Base-by-base conservation (phyloP, 805 yeast genomes). In the Candida yuanshanica region DNA sequence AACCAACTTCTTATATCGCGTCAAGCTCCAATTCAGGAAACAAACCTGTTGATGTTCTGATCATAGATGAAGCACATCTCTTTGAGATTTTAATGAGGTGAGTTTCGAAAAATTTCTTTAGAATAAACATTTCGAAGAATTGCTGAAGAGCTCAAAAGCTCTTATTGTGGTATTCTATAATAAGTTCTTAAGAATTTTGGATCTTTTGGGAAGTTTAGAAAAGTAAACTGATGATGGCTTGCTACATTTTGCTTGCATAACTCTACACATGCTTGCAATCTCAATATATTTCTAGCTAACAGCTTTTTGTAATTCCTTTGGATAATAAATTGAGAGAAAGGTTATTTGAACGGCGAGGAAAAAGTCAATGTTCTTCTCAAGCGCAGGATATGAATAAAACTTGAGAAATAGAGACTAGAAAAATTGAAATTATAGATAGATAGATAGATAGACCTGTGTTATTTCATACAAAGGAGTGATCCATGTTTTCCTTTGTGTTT, bases 41-140 rank as follows among this genome's bases (percentile, higher is more conserved):
- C 4, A 24, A 24, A 9, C 26, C 26, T 9, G 26, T 24, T 12
- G 26, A 24, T 24, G 26, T 24, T 5, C 13, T 24, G 26, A 24
- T 24, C 12, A 24, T 24, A 11, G 26, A 24, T 24, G 26, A 24
- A 9, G 26, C 26, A 5, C 26, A 24, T 10, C 12, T 24, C n/a
- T 10, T 24, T 5, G 26, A 12, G 4, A 24, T n/a, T 5, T 24
- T n/a, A n/a, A 24, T n/a, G n/a, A 24, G 12, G 26, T 11, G 10
- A 69, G 72, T 0, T 70, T 60, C 50, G 70, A 70, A 42, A 58
- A 65, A 46, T 70, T 70, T 42, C 60, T 62, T 37, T 72, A 72
- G 10, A 64, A 68, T 13, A 70, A 70, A 46, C 75, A 70, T 43
- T 42, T 70, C 14, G 59, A 62, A 39, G 74, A 69, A 33, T 46